phyloP scores from a whole-genome alignment of 2,329 filamentous ascomycete species.

The Pseudogymnoascus sp. region DNA sequence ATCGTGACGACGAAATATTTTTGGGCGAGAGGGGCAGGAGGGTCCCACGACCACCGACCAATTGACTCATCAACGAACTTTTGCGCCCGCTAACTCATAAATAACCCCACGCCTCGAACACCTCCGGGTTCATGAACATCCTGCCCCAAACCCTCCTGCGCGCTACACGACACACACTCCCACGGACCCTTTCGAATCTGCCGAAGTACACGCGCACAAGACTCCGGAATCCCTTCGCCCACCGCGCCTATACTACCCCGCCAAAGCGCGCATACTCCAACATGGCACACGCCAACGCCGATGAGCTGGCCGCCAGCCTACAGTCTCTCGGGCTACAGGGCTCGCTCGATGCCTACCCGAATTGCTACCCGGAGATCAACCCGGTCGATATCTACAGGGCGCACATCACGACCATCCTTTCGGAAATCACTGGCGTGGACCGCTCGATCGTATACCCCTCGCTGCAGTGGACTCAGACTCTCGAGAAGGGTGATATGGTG shows the following conservation, averaged over 20 bases:
- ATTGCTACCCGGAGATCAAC: constrained; percentile 60
- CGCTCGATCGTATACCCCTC: constrained; percentile 63
- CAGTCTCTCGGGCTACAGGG: constrained; percentile 21
- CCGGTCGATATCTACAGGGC: constrained; percentile 72
- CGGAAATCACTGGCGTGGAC: constrained; percentile 62
- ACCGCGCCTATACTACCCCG: constrained; percentile 6
- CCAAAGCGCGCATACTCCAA: background rate
- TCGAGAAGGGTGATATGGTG: constrained; percentile 77
- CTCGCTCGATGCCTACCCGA: constrained; percentile 36
- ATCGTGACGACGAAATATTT: constrained; percentile 5
- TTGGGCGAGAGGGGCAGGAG: constrained; percentile 1
- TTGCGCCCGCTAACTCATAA: constrained; percentile 4
- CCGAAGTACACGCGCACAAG: background rate
- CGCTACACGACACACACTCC: background rate
- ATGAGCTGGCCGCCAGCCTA: constrained; percentile 17
- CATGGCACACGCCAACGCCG: constrained; percentile 8
- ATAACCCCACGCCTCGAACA: background rate
- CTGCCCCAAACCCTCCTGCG: background rate
- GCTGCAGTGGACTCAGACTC: constrained; percentile 67
- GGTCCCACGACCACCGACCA: background rate
- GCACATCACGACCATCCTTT: constrained; percentile 62
- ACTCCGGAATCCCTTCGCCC: background rate
- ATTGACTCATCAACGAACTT: constrained; percentile 2
- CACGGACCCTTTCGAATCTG: background rate
- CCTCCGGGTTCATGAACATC: constrained; percentile 4